Evolutionary conservation across 1,139 yeast genomes (phyloP).

Genomic region (Protomyces arabidopsidicola): DNA sequence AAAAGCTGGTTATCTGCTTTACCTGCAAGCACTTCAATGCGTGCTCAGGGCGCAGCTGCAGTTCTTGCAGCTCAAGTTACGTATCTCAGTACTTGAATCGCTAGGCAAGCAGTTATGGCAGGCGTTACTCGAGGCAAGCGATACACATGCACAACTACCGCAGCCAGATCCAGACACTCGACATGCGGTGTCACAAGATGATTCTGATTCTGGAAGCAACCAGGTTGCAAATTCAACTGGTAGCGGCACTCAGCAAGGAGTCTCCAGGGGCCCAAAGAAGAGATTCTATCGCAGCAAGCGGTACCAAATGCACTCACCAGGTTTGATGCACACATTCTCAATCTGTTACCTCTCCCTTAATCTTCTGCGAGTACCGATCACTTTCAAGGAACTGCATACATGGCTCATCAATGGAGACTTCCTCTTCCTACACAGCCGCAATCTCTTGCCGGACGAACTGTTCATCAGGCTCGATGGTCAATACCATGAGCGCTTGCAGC

Average conservation of each 20-base stretch:
- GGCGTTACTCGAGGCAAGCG: slow-evolving; percentile 1
- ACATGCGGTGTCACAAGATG: background rate
- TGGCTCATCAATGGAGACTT: slow-evolving; percentile 9
- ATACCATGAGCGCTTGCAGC: slow-evolving; percentile 7
- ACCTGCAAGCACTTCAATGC: slow-evolving; percentile 19
- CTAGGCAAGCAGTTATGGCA: slow-evolving; percentile 16
- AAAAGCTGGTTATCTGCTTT: slow-evolving; percentile 10
- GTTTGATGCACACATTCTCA: slow-evolving; percentile 6
- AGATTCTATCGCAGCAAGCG: background rate
- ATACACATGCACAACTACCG: background rate
- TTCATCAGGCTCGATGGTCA: slow-evolving; percentile 1
- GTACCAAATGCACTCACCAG: slow-evolving; percentile 14
- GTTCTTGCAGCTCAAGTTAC: background rate
- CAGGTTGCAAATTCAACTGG: background rate
- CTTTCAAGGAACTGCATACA: slow-evolving; percentile 9
- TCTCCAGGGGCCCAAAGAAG: background rate
- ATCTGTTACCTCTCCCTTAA: slow-evolving; percentile 4
- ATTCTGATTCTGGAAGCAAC: background rate
- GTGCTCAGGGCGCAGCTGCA: slow-evolving; percentile 13
- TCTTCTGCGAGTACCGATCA: slow-evolving; percentile 12
- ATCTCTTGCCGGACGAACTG: slow-evolving; percentile 1
- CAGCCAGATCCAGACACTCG: background rate
- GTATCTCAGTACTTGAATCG: background rate
- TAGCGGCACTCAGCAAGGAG: background rate
- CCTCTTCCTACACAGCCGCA: slow-evolving; percentile 8